Base-by-base conservation (phyloP, 768 basidiomycete genomes). In the Paxillus ammoniavirescens region DNA sequence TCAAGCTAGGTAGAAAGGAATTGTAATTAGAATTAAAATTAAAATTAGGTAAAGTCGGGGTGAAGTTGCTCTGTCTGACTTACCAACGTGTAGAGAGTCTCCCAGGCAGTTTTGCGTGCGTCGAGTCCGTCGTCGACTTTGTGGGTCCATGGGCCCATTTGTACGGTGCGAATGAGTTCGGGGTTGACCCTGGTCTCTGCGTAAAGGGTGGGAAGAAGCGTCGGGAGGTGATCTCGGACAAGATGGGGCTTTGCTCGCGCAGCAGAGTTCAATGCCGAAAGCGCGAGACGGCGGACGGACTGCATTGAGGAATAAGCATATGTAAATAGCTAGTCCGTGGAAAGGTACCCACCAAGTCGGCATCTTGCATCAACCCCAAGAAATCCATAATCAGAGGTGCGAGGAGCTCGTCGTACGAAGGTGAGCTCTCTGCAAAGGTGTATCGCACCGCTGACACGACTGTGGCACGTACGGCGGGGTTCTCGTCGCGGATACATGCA, bases 111-210 rank as follows among this genome's bases (percentile, higher is more conserved):
- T 78, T 98, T 98, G 54, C 97, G 85, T 18, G 94, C 87, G 58
- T 98, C 96, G 38, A 98, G 78, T 45, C 97, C 97, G 59, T 98
- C 95, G 62, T 99, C 97, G 49, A 97, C 92, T 67, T 91, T 93
- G 73, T 96, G 93, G 26, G 88, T 91, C 93, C 93, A 97, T 2
- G 94, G 93, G 18, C 94, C 93, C 94, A 97, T 97, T 65, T 93
- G 91, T 12, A 97, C 93, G 1, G 89, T 91, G 30, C 90, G 84
- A 64, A 96, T 86, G 54, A 94, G 83, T 2, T 86, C 79, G 2
- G 82, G 78, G 57, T 91, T 93, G 66, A 94, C 73, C 36, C 78
- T 65, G 0, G 95, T 97, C 73, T 98, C 93, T 36, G 82, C 78
- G 72, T 97, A 98, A 26, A 99, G 75, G 52, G 79, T 82, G 1